phyloP scores from a whole-genome alignment of 176 grass and related monocot species.

The Oryza nivara region DNA sequence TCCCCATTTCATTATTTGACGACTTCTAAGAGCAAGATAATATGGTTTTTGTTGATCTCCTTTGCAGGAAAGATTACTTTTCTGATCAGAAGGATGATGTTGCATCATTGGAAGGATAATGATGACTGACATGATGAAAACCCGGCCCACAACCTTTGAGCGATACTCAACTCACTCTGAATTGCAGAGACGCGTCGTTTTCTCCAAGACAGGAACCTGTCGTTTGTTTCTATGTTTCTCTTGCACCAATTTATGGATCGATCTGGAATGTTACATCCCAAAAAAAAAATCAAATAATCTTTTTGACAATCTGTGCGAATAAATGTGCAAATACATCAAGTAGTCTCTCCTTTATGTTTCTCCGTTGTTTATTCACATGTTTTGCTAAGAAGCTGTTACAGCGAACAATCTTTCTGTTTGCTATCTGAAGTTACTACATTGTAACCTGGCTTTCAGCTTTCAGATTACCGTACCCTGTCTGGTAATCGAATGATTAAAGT shows the following conservation, averaged over 20 bases:
- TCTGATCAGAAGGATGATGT: constrained; percentile 55
- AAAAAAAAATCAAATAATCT: background rate
- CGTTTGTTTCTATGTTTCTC: background rate
- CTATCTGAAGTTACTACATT: background rate
- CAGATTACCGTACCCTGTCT: too few relatives aligned
- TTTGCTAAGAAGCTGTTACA: background rate
- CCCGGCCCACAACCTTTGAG: background rate
- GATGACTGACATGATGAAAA: background rate
- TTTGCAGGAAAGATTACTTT: constrained; percentile 74
- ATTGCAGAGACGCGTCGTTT: background rate
- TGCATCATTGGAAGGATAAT: constrained; percentile 48
- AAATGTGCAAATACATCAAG: background rate
- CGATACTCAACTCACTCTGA: background rate
- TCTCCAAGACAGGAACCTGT: background rate
- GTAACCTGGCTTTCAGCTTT: too few relatives aligned
- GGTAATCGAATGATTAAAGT: too few relatives aligned
- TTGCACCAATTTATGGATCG: background rate
- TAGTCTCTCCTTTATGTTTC: background rate
- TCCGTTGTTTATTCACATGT: background rate
- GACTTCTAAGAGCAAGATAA: background rate
- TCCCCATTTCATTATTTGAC: background rate
- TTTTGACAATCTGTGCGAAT: background rate
- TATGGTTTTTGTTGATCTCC: background rate
- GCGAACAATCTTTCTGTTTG: background rate
- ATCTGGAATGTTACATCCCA: background rate